Percentiles rank a stretch among this genome's conserved stretches.
phyloP scores from a whole-genome alignment of 1,284 basidiomycete genomes.

The Ceratobasidium sp. region DNA sequence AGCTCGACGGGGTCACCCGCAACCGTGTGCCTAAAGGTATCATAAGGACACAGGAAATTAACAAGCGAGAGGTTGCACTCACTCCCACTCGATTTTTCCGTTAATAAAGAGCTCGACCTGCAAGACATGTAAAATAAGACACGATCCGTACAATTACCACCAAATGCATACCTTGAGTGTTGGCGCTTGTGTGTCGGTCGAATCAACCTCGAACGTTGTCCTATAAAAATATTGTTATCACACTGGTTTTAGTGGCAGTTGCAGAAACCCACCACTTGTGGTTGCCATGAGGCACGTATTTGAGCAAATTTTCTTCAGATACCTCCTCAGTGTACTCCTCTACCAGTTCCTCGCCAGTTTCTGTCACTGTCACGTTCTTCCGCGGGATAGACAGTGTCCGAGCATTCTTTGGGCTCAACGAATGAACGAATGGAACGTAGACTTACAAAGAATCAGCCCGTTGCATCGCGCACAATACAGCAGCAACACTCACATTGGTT shows the following conservation, averaged over 20 bases:
- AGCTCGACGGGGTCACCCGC: conserved; percentile 63
- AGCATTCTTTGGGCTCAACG: conserved; percentile 54
- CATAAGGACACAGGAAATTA: not conserved
- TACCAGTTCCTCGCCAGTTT: conserved; percentile 51
- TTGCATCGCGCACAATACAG: too few species aligned
- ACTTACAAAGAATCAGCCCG: conserved; percentile 53
- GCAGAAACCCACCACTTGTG: conserved; percentile 64
- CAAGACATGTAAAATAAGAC: not conserved
- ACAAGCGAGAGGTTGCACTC: conserved; percentile 49
- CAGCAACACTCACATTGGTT: conserved; percentile 56
- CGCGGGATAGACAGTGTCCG: conserved; percentile 46
- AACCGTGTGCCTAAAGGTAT: conserved; percentile 59
- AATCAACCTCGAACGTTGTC: conserved; percentile 80
- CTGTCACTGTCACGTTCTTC: conserved; percentile 4
- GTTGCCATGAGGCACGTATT: conserved; percentile 72
- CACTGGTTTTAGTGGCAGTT: not conserved
- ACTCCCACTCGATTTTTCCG: conserved; percentile 71
- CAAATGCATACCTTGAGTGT: conserved; percentile 55
- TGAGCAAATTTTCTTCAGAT: conserved; percentile 68
- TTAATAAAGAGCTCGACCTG: conserved; percentile 70
- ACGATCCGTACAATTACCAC: not conserved
- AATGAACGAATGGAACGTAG: conserved; percentile 70
- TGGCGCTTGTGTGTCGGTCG: conserved; percentile 66
- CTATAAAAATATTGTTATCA: conserved; percentile 53
- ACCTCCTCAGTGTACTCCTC: conserved; percentile 54